Evolutionary conservation across 2,329 filamentous ascomycete species (phyloP).

Genomic region (Bipolaris bicolor): DNA sequence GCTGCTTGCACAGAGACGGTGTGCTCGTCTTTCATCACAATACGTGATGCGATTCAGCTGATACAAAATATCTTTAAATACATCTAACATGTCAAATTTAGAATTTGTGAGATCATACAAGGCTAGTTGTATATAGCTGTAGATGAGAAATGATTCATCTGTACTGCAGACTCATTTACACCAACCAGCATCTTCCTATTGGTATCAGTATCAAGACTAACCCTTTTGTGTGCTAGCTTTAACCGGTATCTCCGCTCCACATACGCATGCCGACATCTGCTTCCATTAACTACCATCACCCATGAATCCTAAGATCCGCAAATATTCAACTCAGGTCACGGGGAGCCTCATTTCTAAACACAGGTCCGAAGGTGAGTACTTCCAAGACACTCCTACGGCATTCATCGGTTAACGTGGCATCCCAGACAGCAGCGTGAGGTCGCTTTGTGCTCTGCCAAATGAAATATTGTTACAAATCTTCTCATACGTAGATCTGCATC

Average conservation of each 20-base stretch:
- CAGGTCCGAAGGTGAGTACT: neutral
- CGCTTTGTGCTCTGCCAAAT: constrained; percentile 13
- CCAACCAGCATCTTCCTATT: no score
- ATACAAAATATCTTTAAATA: no score
- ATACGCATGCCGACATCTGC: neutral
- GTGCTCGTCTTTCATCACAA: no score
- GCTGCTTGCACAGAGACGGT: no score
- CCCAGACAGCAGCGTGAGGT: neutral
- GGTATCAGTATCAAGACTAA: no score
- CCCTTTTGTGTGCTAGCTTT: neutral
- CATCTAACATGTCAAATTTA: no score
- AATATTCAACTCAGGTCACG: neutral
- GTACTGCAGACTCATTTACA: no score
- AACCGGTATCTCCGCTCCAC: neutral
- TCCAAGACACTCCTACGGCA: neutral
- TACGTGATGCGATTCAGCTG: no score
- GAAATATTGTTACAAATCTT: constrained; percentile 23
- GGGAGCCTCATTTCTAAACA: neutral
- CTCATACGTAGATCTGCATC: constrained; percentile 15
- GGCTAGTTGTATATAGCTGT: no score
- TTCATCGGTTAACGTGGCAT: neutral
- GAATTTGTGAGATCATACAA: no score
- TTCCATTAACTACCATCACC: neutral
- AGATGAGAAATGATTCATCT: no score
- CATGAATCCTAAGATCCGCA: no score